Conservation (phyloP, 495 filamentous ascomycete species). For the Articulospora tetracladia region DNA sequence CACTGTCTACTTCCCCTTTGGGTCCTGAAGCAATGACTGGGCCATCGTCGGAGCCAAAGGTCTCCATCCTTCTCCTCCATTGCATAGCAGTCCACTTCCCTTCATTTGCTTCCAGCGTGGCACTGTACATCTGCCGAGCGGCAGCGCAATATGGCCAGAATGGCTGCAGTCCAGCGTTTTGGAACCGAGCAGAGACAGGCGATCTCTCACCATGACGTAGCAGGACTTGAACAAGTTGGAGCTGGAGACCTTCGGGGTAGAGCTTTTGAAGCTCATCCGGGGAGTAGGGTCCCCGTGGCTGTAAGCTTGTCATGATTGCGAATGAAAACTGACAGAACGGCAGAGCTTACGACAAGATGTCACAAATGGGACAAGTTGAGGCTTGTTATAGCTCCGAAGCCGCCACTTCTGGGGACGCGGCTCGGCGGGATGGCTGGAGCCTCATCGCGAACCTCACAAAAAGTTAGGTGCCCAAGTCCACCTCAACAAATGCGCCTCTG, state of each 20-base stretch:
- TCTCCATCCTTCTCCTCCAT: conserved; percentile 78
- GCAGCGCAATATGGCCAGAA: conserved; percentile 93
- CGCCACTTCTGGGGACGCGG: neutral
- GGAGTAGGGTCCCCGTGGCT: conserved; percentile 72
- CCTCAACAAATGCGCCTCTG: neutral
- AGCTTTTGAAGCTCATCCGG: conserved; percentile 74
- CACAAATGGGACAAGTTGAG: neutral
- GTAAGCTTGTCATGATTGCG: conserved; percentile 69
- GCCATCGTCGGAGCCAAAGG: conserved; percentile 68
- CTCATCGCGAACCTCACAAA: neutral
- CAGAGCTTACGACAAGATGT: too few species aligned
- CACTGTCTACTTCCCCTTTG: conserved; percentile 62
- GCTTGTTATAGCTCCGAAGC: neutral
- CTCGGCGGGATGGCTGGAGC: neutral
- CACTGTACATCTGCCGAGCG: conserved; percentile 66
- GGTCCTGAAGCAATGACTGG: conserved; percentile 65
- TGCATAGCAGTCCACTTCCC: conserved; percentile 60
- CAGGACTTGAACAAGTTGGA: conserved; percentile 87
- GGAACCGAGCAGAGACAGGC: conserved; percentile 81
- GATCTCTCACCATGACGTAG: conserved; percentile 90
- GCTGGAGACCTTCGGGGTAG: conserved; percentile 74
- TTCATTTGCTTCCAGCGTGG: conserved; percentile 49
- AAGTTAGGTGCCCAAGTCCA: neutral
- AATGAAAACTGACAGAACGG: neutral
- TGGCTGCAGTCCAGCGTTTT: conserved; percentile 76